Base-by-base conservation (phyloP, 169 alveolate species). In the Eimeria praecox region DNA sequence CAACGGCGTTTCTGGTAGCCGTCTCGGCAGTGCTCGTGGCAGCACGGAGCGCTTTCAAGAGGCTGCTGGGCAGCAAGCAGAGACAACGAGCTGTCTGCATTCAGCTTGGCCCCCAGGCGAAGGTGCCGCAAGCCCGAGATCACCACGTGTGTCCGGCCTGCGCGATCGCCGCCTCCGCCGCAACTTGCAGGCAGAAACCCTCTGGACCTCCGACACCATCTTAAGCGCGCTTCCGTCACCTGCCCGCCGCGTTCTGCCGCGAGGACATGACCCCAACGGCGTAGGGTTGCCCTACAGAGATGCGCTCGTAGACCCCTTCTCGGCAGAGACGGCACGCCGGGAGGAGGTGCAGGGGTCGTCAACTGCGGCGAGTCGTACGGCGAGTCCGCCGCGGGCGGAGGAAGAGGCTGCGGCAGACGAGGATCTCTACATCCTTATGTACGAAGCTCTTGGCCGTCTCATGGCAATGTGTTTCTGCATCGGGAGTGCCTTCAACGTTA, bases 401-500 rank as follows among this genome's bases (percentile, higher is more conserved):
- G 97, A 94, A 27, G 95, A 95, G 44, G 92, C 94, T 62, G 95
- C 90, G 33, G 95, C 95, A 44, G 97, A 77, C 52, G 96, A 18
- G 94, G 44, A 27, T 64, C 88, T 95, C 95, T 98, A 96, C 95
- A 96, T 97, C 82, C 94, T 97, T 73, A 98, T 98, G 98, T 98
- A 98, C 94, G 99, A 98, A 92, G 97, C 99, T 35, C 97, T 98
- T 93, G 99, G 99, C 38, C 97, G 99, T 91, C 96, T 98, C n/a
- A 97, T 98, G 97, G 99, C 98, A 24, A 98, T 98, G 98, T 98
- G 99, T 90, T 96, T 96, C 86, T 97, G 98, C 92, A 98, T 98
- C 92, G 98, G 98, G 82, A 97, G 98, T 56, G 98, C 99, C 8
- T 90, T 98, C 82, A 98, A 97, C 90, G 97, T 98, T 40, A 97